Evolutionary conservation across 2,329 filamentous ascomycete genomes (phyloP), one percentile per base, ranked within the genome.

Genomic region (Sporothrix phasma): DNA sequence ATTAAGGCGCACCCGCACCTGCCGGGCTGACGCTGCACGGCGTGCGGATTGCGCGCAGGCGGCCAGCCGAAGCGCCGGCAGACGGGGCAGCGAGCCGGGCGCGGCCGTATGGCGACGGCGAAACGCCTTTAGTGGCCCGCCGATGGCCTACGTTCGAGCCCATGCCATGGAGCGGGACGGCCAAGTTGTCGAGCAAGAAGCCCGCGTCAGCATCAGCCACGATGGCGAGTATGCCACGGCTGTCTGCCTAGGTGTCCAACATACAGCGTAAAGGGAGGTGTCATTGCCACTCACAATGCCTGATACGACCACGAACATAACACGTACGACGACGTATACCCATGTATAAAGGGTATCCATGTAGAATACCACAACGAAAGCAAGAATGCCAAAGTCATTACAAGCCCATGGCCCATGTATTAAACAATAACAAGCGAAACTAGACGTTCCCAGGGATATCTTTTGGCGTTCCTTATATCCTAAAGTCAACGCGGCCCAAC

Each of bases 141-240:
- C 80, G 0, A 69, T 81, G 3, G 80, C 77, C 7, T 69, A 80
- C 60, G 75, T 82, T 64, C 72, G 29, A 8, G 26, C 65, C 31
- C 46, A 53, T 6, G 5, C 60, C 29, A n/a, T 39, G 5, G 51
- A 39, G 4, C 15, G 13, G n/a, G 34, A 24, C 31, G 11, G 11
- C n/a, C 13, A 19, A 3, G 15, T 39, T n/a, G n/a, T 41, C 58
- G 73, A 78, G 65, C 81, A 85, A 68, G 78, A 84, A 59, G 90
- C 86, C 15, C 79, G 84, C 70, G 73, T 96, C 51, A 93, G 88
- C 66, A 95, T 97, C 69, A 94, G 88, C 70, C 92, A 97, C 73
- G 92, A 97, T 74, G 87, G 84, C 1, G 87, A 90, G 7, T 96
- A 92, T 75, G 91, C 91, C 10, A 86, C 82, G 22, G 88, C 88